Percentiles rank a stretch among this genome's conserved stretches.
These are phyloP conservation scores for Leccinum pallidistipes DNA, from an alignment of 1,284 basidiomycete genomes.

Conservation along the genomic window DNA sequence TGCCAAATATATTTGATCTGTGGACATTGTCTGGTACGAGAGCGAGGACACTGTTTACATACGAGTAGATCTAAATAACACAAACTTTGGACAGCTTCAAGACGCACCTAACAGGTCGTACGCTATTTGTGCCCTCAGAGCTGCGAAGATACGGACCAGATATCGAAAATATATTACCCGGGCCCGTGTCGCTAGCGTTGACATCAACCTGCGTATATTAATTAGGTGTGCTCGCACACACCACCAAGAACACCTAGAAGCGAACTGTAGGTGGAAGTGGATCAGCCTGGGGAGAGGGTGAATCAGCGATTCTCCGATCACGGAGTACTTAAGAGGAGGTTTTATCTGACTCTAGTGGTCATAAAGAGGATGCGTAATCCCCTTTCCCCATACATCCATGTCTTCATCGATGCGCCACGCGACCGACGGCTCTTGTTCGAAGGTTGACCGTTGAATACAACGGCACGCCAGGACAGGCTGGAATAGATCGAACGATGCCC, in stretches of 20 bases:
- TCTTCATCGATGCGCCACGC: not conserved
- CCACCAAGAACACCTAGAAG: not conserved
- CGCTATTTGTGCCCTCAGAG: not conserved
- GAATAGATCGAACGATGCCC: conserved; percentile 73
- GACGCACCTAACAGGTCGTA: not conserved
- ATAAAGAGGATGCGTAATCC: not conserved
- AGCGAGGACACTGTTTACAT: not conserved
- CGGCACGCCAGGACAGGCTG: conserved; percentile 50
- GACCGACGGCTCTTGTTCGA: not conserved
- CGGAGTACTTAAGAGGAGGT: not conserved
- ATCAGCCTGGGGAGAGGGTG: not conserved
- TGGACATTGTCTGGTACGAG: not conserved
- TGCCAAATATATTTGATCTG: not conserved
- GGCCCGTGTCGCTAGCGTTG: not conserved
- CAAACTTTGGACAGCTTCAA: not conserved
- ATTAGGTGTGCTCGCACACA: not conserved
- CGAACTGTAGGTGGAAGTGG: not conserved
- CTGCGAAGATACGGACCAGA: not conserved
- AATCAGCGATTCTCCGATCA: not conserved
- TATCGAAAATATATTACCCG: not conserved
- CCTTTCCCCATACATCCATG: not conserved
- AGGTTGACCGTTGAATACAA: not conserved
- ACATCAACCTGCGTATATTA: not conserved
- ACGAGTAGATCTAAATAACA: not conserved
- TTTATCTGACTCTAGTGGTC: not conserved